A percentile compares a stretch with the other conserved stretches of the same genome.
These are phyloP conservation scores for Byssothecium circinans DNA, from an alignment of 2,329 filamentous ascomycete species.

Conservation along the genomic window DNA sequence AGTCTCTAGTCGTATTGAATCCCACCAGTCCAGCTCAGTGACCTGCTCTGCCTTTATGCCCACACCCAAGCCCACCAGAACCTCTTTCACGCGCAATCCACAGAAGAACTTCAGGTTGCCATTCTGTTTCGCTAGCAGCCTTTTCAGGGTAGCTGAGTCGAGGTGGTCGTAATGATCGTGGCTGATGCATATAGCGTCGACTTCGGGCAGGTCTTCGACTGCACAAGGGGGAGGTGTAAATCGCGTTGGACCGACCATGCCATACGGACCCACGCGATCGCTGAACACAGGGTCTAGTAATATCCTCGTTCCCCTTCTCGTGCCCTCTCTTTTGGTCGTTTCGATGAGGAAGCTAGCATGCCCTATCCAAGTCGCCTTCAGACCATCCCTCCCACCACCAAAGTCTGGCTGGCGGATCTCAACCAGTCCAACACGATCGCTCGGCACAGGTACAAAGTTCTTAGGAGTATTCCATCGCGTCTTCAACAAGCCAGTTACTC, in stretches of 20 bases:
- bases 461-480: conserved; percentile 44
- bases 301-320: conserved; percentile 47
- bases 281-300: conserved; percentile 59
- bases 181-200: conserved; percentile 56
- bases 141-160: conserved; percentile 50
- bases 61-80: conserved; percentile 41
- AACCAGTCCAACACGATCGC: conserved; percentile 46
- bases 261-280: conserved; percentile 51
- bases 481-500: conserved; percentile 33
- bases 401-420: conserved; percentile 48
- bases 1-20: conserved; percentile 42
- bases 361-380: conserved; percentile 56
- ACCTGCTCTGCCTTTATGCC: conserved; percentile 46
- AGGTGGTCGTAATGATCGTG: conserved; percentile 63
- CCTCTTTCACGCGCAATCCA: conserved; percentile 44
- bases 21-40: conserved; percentile 56
- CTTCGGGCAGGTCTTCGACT: conserved; percentile 53
- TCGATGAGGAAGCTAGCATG: conserved; percentile 56
- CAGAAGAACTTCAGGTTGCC: conserved; percentile 48
- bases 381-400: conserved; percentile 27
- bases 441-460: conserved; percentile 52
- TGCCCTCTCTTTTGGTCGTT: conserved; percentile 34
- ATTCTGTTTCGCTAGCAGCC: conserved; percentile 43
- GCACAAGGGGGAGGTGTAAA: conserved; percentile 56
- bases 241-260: conserved; percentile 53